Base-by-base conservation (phyloP, 139 green algal genomes). In the Coelastrella sp. region DNA sequence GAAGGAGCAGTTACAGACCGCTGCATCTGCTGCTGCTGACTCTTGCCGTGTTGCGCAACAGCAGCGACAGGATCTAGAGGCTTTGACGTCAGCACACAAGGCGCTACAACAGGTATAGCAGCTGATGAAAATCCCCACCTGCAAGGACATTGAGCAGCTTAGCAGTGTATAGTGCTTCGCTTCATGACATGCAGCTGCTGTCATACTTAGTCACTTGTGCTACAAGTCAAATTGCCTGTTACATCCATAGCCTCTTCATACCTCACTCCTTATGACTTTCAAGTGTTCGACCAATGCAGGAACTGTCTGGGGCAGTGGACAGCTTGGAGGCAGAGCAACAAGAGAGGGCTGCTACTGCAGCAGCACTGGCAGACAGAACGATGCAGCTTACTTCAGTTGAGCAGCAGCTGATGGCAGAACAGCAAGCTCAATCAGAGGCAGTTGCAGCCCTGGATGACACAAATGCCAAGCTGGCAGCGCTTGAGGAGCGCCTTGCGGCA, bases 381-480 rank as follows among this genome's bases (percentile, higher is more conserved):
- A 11, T 20, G 12, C 14, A 24, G 27, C 66, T 81, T 60, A 20
- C 35, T 9, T n/a, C 58, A 58, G 8, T 49, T 9, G 24, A 63
- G 65, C 83, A 63, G 74, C 73, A 76, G 22, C 59, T 66, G 59
- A n/a, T 76, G 25, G 58, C 74, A 78, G 84, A 89, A 70, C 84
- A 82, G 84, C 68, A 82, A 24, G 49, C 68, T 9, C n/a, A 70
- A 19, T 24, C n/a, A 27, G 63, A 58, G 7, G 56, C 63, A 61
- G 19, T 35, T 61, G 63, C 25, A 59, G 74, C 74, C 74, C 74
- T 80, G 24, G 15, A 12, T 57, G 24, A 57, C 74, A 80, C n/a
- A 17, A n/a, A 58, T 19, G 49, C 60, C 14, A 20, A 81, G 65
- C 15, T 65, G 24, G 59, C 27, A 22, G 85, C 85, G 17, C 10